Percentiles rank a stretch among this genome's conserved stretches.
These are phyloP conservation scores for Aspergillus baeticus DNA, from an alignment of 495 filamentous ascomycete species.

Conservation along the genomic window DNA sequence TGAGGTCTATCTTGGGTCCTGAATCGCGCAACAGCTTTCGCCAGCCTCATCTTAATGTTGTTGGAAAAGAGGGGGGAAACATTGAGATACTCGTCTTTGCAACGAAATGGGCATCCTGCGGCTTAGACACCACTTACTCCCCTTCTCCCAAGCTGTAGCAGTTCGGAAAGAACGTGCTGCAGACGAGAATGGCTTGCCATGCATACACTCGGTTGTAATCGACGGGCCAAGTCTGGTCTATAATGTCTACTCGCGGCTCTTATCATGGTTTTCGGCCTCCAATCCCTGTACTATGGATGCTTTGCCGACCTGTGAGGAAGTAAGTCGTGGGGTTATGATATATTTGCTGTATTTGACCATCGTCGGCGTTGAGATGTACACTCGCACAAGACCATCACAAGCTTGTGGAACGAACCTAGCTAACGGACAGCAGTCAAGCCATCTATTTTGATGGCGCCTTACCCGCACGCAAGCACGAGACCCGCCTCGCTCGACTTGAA, in stretches of 20 bases:
- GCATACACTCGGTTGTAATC: constrained; percentile 53
- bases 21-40: too few relatives aligned
- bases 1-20: too few relatives aligned
- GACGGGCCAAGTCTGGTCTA: constrained; percentile 78
- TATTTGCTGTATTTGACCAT: constrained; percentile 57
- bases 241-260: constrained; percentile 59
- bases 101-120: constrained; percentile 66
- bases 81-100: too few relatives aligned
- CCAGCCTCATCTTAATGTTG: too few relatives aligned
- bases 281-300: constrained; percentile 44
- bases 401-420: background rate
- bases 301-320: constrained; percentile 58
- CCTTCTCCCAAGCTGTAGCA: constrained; percentile 50
- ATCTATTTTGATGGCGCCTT: constrained; percentile 82
- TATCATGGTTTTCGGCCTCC: constrained; percentile 31
- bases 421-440: constrained; percentile 28
- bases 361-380: constrained; percentile 59
- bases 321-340: constrained; percentile 56
- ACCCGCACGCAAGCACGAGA: constrained; percentile 55
- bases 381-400: background rate
- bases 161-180: constrained; percentile 25
- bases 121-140: constrained; percentile 56
- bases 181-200: background rate
- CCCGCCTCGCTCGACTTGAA: constrained; percentile 53
- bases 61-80: too few relatives aligned